Conservation (phyloP, 108 stramenopile species). For the Skeletonema grethae region DNA sequence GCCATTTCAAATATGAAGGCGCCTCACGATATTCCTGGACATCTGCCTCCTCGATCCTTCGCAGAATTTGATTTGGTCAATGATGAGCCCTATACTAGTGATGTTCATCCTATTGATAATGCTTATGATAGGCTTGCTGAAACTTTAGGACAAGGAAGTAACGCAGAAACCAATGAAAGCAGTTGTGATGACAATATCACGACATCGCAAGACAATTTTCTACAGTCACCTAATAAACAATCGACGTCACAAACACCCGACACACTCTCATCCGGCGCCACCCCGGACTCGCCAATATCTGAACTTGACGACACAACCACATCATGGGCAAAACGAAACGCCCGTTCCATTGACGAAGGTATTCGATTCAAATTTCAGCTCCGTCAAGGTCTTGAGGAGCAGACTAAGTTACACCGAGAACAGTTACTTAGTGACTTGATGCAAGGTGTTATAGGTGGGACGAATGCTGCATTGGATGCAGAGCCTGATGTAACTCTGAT, state of each 20-base stretch:
- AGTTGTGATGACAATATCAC: background rate
- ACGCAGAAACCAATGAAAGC: background rate
- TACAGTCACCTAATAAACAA: background rate
- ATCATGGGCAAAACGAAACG: conserved; percentile 61
- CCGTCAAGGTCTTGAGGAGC: conserved; percentile 22
- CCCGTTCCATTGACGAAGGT: conserved; percentile 67
- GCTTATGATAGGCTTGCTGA: background rate
- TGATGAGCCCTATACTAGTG: conserved; percentile 8
- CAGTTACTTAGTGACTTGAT: conserved; percentile 6
- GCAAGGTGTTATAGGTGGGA: conserved; percentile 9
- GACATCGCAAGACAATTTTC: background rate
- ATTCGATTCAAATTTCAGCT: conserved; percentile 50
- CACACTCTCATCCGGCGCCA: background rate
- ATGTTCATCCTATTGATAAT: conserved; percentile 5
- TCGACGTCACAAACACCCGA: background rate
- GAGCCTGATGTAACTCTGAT: conserved; percentile 3
- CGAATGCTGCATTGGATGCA: conserved; percentile 4
- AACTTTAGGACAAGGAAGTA: background rate
- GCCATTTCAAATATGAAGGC: background rate
- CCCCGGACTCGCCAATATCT: background rate
- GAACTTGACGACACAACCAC: background rate
- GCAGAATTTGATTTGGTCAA: conserved; percentile 1
- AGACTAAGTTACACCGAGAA: conserved; percentile 13
- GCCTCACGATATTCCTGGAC: background rate
- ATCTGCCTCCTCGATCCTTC: background rate